These are phyloP conservation scores for Exophiala xenobiotica DNA, from an alignment of 2,329 filamentous ascomycete species.

Conservation along the genomic window DNA sequence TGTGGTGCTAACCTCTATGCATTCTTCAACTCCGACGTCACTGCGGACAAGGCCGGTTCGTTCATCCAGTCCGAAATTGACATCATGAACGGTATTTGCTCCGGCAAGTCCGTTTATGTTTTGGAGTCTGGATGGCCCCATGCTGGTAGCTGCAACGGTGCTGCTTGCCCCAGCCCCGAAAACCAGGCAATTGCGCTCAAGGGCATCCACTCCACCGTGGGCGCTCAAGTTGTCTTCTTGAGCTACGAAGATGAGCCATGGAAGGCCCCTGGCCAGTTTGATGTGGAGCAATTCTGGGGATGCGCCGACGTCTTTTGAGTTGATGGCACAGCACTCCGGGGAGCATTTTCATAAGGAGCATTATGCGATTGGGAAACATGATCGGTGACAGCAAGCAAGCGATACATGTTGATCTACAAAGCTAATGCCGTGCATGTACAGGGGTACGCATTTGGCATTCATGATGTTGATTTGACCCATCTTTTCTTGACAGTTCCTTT, in stretches of 20 bases:
- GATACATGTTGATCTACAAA: neutral
- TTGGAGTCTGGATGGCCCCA: constrained; percentile 91
- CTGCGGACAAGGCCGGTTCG: constrained; percentile 65
- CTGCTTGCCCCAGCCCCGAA: constrained; percentile 63
- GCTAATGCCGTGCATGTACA: constrained; percentile 1
- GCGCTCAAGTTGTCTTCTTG: constrained; percentile 75
- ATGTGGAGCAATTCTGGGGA: constrained; percentile 81
- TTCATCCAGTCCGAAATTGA: constrained; percentile 75
- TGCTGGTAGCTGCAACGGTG: constrained; percentile 66
- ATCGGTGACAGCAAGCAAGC: constrained; percentile 7
- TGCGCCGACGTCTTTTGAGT: constrained; percentile 55
- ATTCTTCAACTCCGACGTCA: constrained; percentile 78
- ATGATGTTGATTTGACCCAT: constrained; percentile 2
- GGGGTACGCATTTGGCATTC: neutral
- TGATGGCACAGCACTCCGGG: neutral
- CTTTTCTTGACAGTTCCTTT: neutral
- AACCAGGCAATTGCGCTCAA: constrained; percentile 73
- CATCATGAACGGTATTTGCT: constrained; percentile 69
- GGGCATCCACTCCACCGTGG: constrained; percentile 65
- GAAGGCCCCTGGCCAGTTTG: constrained; percentile 70
- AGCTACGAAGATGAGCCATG: constrained; percentile 75
- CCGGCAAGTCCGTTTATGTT: constrained; percentile 71
- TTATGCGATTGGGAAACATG: neutral
- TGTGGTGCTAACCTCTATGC: constrained; percentile 86
- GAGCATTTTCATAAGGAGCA: neutral